Conservation (phyloP, 352 stramenopile genomes). For the Globisporangium rhizosaccharum region DNA sequence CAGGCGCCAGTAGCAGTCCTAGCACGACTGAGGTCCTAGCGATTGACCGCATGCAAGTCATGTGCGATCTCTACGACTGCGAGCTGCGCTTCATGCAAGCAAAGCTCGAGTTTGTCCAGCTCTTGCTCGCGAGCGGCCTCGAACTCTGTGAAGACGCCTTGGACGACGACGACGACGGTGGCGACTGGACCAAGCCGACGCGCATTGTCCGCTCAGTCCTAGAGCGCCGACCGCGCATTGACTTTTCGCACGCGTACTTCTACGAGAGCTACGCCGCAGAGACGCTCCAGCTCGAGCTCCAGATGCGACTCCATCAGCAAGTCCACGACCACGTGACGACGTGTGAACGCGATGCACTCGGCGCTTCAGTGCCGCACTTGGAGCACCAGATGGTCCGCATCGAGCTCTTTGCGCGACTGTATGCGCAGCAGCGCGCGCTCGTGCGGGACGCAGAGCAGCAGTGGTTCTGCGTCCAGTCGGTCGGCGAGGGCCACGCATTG, state of each 20-base stretch:
- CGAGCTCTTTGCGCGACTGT: conserved; percentile 11
- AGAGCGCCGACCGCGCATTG: conserved; percentile 29
- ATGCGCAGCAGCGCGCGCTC: conserved; percentile 17
- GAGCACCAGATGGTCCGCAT: conserved; percentile 20
- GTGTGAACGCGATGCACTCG: conserved; percentile 4
- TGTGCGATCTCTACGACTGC: conserved; percentile 53
- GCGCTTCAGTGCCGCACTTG: conserved; percentile 9
- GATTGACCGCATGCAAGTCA: conserved; percentile 48
- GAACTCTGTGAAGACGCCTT: conserved; percentile 4
- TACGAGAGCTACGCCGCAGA: conserved; percentile 50
- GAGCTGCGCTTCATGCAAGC: conserved; percentile 35
- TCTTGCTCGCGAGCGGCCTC: conserved; percentile 24
- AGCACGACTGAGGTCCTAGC: conserved; percentile 10
- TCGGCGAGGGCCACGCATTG: conserved; percentile 30
- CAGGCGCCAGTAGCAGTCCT: background rate
- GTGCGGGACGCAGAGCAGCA: conserved; percentile 24
- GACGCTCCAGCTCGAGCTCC: conserved; percentile 41
- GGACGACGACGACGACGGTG: background rate
- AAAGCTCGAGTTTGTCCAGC: conserved; percentile 31
- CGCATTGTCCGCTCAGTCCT: conserved; percentile 17
- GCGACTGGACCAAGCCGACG: background rate
- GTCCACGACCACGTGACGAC: conserved; percentile 22
- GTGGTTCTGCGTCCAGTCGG: conserved; percentile 25
- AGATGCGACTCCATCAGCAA: conserved; percentile 26
- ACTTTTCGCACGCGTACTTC: conserved; percentile 53